phyloP scores from a whole-genome alignment of 768 basidiomycete genomes.

The Royoungia palumana region DNA sequence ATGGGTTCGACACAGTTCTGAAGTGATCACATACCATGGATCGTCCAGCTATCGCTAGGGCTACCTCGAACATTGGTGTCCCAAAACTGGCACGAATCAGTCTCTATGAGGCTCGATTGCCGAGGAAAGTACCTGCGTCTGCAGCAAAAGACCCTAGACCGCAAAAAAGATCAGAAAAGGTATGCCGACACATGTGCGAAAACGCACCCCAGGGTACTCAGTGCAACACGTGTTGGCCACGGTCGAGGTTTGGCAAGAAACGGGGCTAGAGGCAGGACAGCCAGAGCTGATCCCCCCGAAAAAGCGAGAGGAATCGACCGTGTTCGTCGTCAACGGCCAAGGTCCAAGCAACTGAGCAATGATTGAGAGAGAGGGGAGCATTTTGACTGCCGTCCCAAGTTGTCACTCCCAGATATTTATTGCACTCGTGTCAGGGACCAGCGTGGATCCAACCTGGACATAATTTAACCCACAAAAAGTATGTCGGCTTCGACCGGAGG shows the following conservation, averaged over 20 bases:
- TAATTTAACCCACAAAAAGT: not conserved
- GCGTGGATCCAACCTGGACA: no score
- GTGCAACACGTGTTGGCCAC: slow-evolving; percentile 58
- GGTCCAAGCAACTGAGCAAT: slow-evolving; percentile 20
- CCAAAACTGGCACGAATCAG: slow-evolving; percentile 40
- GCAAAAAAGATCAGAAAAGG: not conserved
- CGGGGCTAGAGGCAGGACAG: slow-evolving; percentile 46
- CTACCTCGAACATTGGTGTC: slow-evolving; percentile 63
- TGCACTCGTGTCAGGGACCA: no score
- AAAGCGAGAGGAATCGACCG: slow-evolving; percentile 21
- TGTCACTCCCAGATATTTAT: slow-evolving; percentile 10
- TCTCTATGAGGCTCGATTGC: not conserved
- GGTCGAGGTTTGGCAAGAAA: slow-evolving; percentile 55
- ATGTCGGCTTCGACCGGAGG: not conserved
- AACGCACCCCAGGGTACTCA: slow-evolving; percentile 60
- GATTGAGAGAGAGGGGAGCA: slow-evolving; percentile 20
- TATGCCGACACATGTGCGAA: not conserved
- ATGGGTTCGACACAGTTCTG: no score
- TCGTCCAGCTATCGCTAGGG: slow-evolving; percentile 68
- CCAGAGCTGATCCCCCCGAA: slow-evolving; percentile 43
- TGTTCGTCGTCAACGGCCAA: slow-evolving; percentile 18
- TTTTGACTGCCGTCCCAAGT: slow-evolving; percentile 1
- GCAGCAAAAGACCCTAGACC: slow-evolving; percentile 55
- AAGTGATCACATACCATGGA: slow-evolving; percentile 50
- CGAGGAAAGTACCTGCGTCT: slow-evolving; percentile 42